Conservation (phyloP, 164 flowering plant species). For the Magnolia sinica region DNA sequence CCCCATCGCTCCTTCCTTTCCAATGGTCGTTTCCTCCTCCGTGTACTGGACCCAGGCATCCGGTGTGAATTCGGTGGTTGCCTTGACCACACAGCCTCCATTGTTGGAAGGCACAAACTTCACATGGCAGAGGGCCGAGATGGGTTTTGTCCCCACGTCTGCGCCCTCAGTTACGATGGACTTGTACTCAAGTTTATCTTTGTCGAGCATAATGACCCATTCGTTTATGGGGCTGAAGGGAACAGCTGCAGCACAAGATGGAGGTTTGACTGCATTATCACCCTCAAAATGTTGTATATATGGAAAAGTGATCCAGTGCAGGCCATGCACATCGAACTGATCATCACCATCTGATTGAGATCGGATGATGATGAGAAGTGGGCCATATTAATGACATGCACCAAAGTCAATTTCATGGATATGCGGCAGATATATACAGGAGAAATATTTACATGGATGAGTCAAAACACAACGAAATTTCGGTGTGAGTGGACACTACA, state of each 20-base stretch:
- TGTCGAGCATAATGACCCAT: background rate
- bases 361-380: no score
- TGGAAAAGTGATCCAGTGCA: no score
- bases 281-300: no score
- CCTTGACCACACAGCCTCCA: background rate
- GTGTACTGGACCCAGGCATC: background rate
- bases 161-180: background rate
- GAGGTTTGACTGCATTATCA: no score
- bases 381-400: no score
- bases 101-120: background rate
- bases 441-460: no score
- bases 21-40: background rate
- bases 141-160: constrained; percentile 1
- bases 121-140: background rate
- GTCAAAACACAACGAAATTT: no score
- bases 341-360: no score
- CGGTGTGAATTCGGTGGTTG: background rate
- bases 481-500: no score
- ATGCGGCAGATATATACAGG: no score
- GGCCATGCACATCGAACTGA: no score
- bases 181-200: constrained; percentile 1
- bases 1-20: background rate
- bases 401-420: no score
- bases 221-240: background rate
- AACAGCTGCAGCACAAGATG: background rate